Percentiles rank a stretch among this genome's conserved stretches.
These are phyloP conservation scores for Fusarium subtropicale DNA, from an alignment of 2,329 filamentous ascomycete genomes.

Conservation along the genomic window DNA sequence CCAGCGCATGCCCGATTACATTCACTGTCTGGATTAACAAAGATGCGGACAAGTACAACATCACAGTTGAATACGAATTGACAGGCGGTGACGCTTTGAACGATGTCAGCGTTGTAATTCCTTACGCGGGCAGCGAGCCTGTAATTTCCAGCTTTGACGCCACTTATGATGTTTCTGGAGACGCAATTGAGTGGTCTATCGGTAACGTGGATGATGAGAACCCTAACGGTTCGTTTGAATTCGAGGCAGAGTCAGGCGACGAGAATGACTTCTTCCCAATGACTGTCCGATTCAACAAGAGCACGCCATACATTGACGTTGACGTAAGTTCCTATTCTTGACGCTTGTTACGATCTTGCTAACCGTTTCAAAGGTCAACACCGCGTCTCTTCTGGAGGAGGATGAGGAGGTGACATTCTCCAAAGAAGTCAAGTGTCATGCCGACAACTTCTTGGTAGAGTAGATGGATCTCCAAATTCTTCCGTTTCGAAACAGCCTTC, in stretches of 20 bases:
- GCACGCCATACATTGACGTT: slow-evolving; percentile 87
- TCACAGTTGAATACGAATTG: slow-evolving; percentile 96
- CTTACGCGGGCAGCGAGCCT: slow-evolving; percentile 86
- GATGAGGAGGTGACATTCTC: slow-evolving; percentile 84
- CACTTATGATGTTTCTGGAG: slow-evolving; percentile 91
- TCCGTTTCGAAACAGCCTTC: slow-evolving; percentile 36
- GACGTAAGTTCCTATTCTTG: slow-evolving; percentile 74
- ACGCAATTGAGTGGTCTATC: slow-evolving; percentile 93
- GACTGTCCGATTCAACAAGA: slow-evolving; percentile 89
- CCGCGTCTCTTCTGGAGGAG: slow-evolving; percentile 78
- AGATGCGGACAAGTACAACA: slow-evolving; percentile 82
- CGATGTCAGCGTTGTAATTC: slow-evolving; percentile 89
- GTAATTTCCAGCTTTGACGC: slow-evolving; percentile 93
- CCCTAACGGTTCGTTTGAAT: slow-evolving; percentile 89
- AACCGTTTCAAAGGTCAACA: slow-evolving; percentile 63
- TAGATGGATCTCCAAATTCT: slow-evolving; percentile 57
- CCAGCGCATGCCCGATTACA: slow-evolving; percentile 86
- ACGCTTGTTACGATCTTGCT: not conserved
- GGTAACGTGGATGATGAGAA: slow-evolving; percentile 87
- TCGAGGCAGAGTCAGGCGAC: slow-evolving; percentile 87
- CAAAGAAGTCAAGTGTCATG: slow-evolving; percentile 81
- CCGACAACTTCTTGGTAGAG: slow-evolving; percentile 82
- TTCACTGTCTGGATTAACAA: slow-evolving; percentile 99
- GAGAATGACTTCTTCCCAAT: slow-evolving; percentile 99
- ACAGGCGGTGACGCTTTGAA: slow-evolving; percentile 81